A percentile compares a stretch with the other conserved stretches of the same genome.
Conservation (phyloP, 352 stramenopile species). For the Pythium vanterpoolii region DNA sequence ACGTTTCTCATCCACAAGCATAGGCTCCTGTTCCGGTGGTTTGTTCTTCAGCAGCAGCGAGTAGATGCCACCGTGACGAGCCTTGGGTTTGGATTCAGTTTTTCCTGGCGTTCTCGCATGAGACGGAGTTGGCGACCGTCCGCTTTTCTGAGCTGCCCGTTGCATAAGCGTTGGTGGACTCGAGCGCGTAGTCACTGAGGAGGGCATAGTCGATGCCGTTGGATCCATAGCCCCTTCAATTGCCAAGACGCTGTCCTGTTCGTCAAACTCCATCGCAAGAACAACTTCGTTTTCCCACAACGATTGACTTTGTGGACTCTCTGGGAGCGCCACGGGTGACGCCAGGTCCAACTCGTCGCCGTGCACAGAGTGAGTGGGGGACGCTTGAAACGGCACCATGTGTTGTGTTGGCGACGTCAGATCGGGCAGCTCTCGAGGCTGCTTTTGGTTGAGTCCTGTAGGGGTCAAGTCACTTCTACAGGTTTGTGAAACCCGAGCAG, state of each 20-base stretch:
- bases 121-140: slow-evolving; percentile 1
- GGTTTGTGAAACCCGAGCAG: neutral
- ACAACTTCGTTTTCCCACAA: slow-evolving; percentile 21
- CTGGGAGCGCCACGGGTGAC: slow-evolving; percentile 58
- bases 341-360: slow-evolving; percentile 60
- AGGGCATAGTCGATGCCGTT: neutral
- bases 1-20: slow-evolving; percentile 51
- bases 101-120: neutral
- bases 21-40: slow-evolving; percentile 37
- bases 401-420: slow-evolving; percentile 47
- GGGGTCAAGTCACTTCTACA: neutral
- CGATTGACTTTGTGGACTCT: slow-evolving; percentile 32
- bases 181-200: neutral
- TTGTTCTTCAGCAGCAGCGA: slow-evolving; percentile 69
- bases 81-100: slow-evolving; percentile 40
- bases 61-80: slow-evolving; percentile 77
- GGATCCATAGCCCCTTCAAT: neutral
- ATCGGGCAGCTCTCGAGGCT: slow-evolving; percentile 2
- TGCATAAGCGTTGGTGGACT: slow-evolving; percentile 6
- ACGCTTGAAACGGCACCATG: slow-evolving; percentile 34
- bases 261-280: slow-evolving; percentile 1
- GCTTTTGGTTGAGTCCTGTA: neutral
- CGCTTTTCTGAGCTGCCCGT: neutral
- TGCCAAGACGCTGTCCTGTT: neutral
- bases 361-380: slow-evolving; percentile 27